phyloP scores from a whole-genome alignment of 148 eudicot species.

The Heliamphora exappendiculata region DNA sequence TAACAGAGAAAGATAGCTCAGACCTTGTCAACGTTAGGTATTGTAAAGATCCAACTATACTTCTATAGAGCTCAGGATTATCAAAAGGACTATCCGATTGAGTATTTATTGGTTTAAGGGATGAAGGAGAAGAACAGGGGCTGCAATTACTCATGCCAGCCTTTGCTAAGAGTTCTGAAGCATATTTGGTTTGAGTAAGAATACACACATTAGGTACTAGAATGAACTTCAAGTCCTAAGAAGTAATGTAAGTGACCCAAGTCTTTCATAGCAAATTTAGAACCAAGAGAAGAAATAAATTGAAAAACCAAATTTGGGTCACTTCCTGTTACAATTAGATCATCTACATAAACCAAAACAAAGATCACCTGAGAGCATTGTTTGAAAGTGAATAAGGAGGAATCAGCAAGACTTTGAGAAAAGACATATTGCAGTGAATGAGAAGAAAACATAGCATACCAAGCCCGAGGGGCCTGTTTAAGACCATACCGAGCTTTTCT shows the following conservation, averaged over 20 bases:
- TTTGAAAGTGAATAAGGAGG: not conserved
- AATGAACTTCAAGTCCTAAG: not conserved
- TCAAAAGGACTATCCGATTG: not conserved
- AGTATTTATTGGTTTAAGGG: not conserved
- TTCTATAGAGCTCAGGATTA: not conserved
- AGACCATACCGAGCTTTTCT: not conserved
- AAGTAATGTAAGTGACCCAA: not conserved
- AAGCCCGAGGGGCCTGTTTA: not conserved
- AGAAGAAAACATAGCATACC: not conserved
- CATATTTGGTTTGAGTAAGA: not conserved
- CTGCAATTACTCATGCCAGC: not conserved
- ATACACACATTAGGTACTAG: accelerated
- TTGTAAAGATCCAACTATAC: not conserved
- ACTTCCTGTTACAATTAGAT: not conserved
- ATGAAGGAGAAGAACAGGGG: not conserved
- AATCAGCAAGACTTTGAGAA: not conserved
- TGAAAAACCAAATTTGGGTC: not conserved
- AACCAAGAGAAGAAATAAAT: not conserved
- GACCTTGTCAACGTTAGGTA: not conserved
- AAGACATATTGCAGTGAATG: not conserved
- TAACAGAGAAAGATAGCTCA: not conserved
- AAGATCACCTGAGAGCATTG: not conserved
- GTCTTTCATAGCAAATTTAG: not conserved
- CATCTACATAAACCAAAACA: not conserved
- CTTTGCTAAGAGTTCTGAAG: not conserved